Conservation (phyloP, 306 rosid genomes). For the Prunus fruticosa region DNA sequence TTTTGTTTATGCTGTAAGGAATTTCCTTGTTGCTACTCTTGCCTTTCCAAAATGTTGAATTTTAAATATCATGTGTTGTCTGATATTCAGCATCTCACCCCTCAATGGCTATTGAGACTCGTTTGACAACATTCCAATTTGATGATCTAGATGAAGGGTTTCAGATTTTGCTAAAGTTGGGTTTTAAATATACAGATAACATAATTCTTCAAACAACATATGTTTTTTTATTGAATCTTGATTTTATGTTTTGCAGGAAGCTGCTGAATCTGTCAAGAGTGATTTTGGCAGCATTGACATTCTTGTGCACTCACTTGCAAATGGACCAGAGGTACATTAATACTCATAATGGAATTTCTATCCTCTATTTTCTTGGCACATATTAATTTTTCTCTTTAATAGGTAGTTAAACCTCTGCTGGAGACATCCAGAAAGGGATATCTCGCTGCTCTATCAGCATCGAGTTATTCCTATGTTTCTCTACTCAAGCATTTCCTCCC, state of each 20-base stretch:
- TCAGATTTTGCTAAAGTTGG: neutral
- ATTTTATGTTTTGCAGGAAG: conserved; percentile 64
- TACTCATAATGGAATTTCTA: conserved; percentile 1
- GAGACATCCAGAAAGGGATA: conserved; percentile 97
- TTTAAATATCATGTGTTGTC: neutral
- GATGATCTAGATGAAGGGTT: neutral
- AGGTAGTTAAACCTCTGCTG: conserved; percentile 89
- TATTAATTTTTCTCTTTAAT: conserved; percentile 24
- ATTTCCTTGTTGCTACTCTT: neutral
- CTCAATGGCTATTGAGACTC: neutral
- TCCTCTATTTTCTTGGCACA: conserved; percentile 5
- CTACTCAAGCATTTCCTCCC: conserved; percentile 90
- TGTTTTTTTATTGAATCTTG: neutral
- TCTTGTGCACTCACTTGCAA: conserved; percentile 99
- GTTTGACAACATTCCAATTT: neutral
- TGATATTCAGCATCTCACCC: neutral
- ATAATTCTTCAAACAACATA: neutral
- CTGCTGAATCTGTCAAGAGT: conserved; percentile 75
- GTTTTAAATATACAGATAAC: neutral
- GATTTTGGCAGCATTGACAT: conserved; percentile 97
- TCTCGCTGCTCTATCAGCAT: conserved; percentile 95
- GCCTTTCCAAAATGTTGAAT: neutral
- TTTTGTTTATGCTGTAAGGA: neutral
- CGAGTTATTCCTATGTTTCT: conserved; percentile 93
- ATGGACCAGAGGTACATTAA: conserved; percentile 92